These are phyloP conservation scores for Selaginella moellendorffii DNA, from an alignment of 75 land plant species.

Conservation along the genomic window DNA sequence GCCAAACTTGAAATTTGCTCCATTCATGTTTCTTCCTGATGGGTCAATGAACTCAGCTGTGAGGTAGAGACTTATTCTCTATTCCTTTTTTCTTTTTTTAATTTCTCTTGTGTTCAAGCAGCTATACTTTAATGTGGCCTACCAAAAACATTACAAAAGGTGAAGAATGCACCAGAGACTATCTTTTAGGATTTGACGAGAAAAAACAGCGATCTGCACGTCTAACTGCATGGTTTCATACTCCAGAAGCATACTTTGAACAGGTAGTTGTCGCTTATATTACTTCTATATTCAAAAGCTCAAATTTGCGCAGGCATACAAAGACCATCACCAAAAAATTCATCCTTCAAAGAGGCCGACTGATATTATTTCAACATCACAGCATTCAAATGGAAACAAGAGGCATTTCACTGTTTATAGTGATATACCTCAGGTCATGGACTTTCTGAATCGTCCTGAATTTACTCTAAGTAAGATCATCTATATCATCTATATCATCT, in stretches of 20 bases:
- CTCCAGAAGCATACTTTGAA: constrained; percentile 64
- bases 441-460: constrained; percentile 59
- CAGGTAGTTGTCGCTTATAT: no score
- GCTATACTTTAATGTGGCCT: constrained; percentile 86
- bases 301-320: background rate
- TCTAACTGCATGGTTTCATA: constrained; percentile 94
- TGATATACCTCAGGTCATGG: constrained; percentile 67
- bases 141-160: constrained; percentile 43
- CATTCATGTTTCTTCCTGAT: constrained; percentile 89
- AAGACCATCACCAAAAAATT: background rate
- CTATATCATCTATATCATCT: no score
- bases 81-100: no score
- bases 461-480: constrained; percentile 76
- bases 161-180: constrained; percentile 93
- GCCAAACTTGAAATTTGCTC: constrained; percentile 74
- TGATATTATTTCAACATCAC: background rate
- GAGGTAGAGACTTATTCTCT: constrained; percentile 46
- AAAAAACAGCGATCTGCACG: constrained; percentile 89
- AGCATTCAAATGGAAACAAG: constrained; percentile 13
- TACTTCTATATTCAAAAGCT: no score
- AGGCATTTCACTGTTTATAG: constrained; percentile 49
- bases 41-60: constrained; percentile 73
- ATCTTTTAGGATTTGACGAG: constrained; percentile 77
- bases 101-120: no score
- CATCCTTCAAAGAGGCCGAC: background rate